Evolutionary conservation across 495 filamentous ascomycete genomes (phyloP).

Genomic region (Annulohypoxylon nitens): DNA sequence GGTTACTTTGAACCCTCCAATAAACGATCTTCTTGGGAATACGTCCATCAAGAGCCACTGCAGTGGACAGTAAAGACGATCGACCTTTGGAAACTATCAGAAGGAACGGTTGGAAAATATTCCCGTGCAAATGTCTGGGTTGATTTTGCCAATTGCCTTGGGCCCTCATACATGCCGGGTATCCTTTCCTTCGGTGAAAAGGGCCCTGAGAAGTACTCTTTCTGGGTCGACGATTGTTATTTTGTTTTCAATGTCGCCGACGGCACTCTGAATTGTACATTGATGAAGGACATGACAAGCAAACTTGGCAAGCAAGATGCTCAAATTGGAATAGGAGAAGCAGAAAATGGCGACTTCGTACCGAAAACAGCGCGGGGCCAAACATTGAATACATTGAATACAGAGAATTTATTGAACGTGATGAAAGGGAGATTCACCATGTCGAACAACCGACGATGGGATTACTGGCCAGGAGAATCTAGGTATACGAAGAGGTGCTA

Average conservation of each 20-base stretch:
- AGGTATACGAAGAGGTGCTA: too few species aligned
- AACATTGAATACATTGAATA: too few species aligned
- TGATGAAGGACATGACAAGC: background rate
- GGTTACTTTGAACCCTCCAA: background rate
- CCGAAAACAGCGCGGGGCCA: background rate
- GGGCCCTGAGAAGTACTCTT: background rate
- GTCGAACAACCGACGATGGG: too few species aligned
- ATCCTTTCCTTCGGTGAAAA: background rate
- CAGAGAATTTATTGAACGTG: too few species aligned
- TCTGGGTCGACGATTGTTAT: background rate
- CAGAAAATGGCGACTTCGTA: background rate
- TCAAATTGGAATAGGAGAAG: background rate
- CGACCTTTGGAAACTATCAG: background rate
- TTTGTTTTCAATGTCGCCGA: background rate
- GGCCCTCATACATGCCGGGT: background rate
- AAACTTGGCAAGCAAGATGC: background rate
- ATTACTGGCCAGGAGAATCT: too few species aligned
- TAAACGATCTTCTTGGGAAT: background rate
- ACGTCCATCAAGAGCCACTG: background rate
- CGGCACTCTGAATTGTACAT: background rate
- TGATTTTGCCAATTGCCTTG: constrained; percentile 3
- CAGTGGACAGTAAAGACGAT: background rate
- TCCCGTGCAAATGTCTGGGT: background rate
- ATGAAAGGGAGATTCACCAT: too few species aligned
- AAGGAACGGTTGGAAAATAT: background rate